Evolutionary conservation across 352 stramenopile genomes (phyloP).

Genomic region (Globisporangium echinulatum): DNA sequence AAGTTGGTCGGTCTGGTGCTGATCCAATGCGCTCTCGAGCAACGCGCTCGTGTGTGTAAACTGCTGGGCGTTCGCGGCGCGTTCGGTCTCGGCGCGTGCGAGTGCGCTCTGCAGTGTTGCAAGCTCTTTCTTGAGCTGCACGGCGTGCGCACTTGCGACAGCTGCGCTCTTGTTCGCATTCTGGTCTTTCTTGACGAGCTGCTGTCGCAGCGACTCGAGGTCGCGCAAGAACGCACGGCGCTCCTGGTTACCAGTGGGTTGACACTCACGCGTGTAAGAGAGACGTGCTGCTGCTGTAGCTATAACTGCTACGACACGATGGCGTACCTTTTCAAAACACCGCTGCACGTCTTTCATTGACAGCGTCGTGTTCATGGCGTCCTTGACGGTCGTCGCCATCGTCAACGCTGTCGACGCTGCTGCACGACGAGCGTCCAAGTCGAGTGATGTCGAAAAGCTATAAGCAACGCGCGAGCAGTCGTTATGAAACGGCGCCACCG

Average conservation of each 20-base stretch:
- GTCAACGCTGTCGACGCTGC: slow-evolving; percentile 5
- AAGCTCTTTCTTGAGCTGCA: slow-evolving; percentile 80
- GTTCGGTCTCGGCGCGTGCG: slow-evolving; percentile 34
- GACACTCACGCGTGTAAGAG: background rate
- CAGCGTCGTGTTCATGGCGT: slow-evolving; percentile 24
- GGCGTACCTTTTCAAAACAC: slow-evolving; percentile 63
- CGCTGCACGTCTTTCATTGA: slow-evolving; percentile 69
- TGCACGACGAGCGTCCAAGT: background rate
- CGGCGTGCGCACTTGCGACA: slow-evolving; percentile 47
- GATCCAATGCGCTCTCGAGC: slow-evolving; percentile 65
- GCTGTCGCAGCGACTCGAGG: slow-evolving; percentile 64
- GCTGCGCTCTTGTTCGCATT: slow-evolving; percentile 32
- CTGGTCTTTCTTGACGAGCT: slow-evolving; percentile 76
- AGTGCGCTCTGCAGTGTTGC: slow-evolving; percentile 42
- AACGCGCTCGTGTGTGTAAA: slow-evolving; percentile 67
- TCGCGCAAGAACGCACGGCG: slow-evolving; percentile 56
- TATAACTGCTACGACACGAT: background rate
- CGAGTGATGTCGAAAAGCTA: no score
- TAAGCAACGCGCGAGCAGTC: no score
- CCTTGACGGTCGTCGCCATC: slow-evolving; percentile 7
- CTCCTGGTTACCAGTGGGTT: slow-evolving; percentile 24
- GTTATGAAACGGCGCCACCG: no score
- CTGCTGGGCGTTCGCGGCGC: slow-evolving; percentile 37
- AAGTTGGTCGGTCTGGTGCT: slow-evolving; percentile 61
- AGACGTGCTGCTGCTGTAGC: no score